Evolutionary conservation across 352 stramenopile genomes (phyloP).

Genomic region (Phytophthora sp.): DNA sequence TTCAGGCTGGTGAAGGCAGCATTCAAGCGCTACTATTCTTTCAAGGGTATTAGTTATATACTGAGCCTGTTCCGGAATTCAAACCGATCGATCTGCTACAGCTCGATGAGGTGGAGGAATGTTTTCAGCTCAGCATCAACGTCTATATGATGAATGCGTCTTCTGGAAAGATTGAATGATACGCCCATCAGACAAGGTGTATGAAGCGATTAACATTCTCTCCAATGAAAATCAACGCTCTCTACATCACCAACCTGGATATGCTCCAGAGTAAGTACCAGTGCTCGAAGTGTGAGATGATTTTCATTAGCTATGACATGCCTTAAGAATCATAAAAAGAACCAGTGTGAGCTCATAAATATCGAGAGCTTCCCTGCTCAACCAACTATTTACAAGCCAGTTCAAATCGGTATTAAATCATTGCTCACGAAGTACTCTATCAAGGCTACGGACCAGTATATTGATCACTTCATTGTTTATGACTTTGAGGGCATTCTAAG

Average conservation of each 20-base stretch:
- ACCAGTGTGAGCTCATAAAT: constrained; percentile 1
- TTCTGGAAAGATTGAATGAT: neutral
- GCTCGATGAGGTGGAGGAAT: constrained; percentile 16
- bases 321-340: neutral
- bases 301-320: constrained; percentile 3
- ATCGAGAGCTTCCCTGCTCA: neutral
- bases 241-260: neutral
- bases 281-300: constrained; percentile 5
- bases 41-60: constrained; percentile 2
- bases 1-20: neutral
- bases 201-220: constrained; percentile 3
- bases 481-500: constrained; percentile 11
- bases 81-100: constrained; percentile 17
- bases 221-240: neutral
- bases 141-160: constrained; percentile 5
- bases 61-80: neutral
- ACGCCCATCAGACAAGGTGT: constrained; percentile 1
- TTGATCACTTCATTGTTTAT: constrained; percentile 16
- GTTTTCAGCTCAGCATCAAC: neutral
- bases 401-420: neutral
- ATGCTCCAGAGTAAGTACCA: constrained; percentile 9
- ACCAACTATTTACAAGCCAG: neutral
- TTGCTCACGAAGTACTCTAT: constrained; percentile 4
- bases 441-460: constrained; percentile 4
- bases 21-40: constrained; percentile 6